Base-by-base conservation (phyloP, 345 rosid genomes). In the Salix viminalis region DNA sequence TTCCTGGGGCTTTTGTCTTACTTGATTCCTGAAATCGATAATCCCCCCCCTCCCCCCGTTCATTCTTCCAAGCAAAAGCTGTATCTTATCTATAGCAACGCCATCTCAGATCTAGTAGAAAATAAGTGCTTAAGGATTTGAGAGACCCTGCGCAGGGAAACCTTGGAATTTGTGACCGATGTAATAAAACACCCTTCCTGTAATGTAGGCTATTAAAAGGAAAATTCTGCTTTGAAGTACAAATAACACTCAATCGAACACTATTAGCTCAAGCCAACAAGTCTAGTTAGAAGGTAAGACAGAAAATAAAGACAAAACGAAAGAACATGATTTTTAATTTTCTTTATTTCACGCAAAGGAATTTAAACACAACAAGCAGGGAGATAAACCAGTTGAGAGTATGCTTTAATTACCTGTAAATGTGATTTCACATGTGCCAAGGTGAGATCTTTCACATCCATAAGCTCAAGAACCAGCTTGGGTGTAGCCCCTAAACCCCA, bases 371-470 rank as follows among this genome's bases (percentile, higher is more conserved):
- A 14, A 24, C 1, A 16, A 7, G 28, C 32, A 32, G 28, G 65
- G 67, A 44, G 52, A 41, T 56, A 12, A 67, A 77, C 46, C 48
- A 39, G 28, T 37, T n/a, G 30, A 41, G 13, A 72, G 24, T 41
- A 73, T 54, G 34, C 56, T 50, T 70, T 36, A 23, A 16, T 79
- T 86, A 94, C 98, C 97, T 94, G 98, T 72, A 94, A 84, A 84
- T 94, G 98, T 60, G 97, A 94, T 87, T 94, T 94, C 84, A 94
- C 98, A 88, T 94, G 98, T 34, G 97, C 97, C 86, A 94, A 88
- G 82, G 98, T 94, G 81, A 94, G 97, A 91, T 94, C 98, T 87
- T 94, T 94, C 65, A 94, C 97, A 94, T 94, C 97, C 98, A 94
- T 94, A 28, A 94, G 91, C 88, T 94, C 98, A 76, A 94, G 98